A percentile compares a stretch with the other conserved stretches of the same genome.
phyloP scores from a whole-genome alignment of 2,329 filamentous ascomycete species.

The Aspergillus ustus region DNA sequence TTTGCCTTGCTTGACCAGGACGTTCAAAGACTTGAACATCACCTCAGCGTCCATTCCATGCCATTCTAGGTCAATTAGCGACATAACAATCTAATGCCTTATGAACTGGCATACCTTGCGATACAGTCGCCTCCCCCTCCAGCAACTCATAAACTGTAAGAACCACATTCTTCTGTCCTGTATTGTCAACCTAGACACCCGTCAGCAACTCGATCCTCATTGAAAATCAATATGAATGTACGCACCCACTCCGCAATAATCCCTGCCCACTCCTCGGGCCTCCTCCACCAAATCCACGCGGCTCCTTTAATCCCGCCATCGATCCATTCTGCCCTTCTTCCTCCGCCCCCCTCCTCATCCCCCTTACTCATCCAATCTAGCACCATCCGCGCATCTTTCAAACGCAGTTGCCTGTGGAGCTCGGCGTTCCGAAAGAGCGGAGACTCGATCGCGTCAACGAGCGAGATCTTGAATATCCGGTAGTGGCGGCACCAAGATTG shows the following conservation, averaged over 20 bases:
- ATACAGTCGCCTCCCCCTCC: constrained; percentile 79
- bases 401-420: constrained; percentile 51
- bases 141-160: constrained; percentile 90
- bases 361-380: constrained; percentile 60
- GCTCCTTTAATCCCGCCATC: constrained; percentile 55
- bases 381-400: constrained; percentile 58
- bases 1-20: constrained; percentile 87
- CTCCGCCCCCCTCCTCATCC: constrained; percentile 51
- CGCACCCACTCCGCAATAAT: constrained; percentile 72
- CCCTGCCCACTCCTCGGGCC: constrained; percentile 87
- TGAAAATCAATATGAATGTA: neutral
- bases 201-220: neutral
- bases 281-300: constrained; percentile 82
- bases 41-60: constrained; percentile 85
- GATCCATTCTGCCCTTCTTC: constrained; percentile 65
- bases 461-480: constrained; percentile 74
- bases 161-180: constrained; percentile 85
- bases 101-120: constrained; percentile 59
- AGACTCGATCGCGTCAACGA: constrained; percentile 64
- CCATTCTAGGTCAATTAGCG: constrained; percentile 64
- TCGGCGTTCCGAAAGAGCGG: constrained; percentile 60
- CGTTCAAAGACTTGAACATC: constrained; percentile 75
- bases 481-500: constrained; percentile 81
- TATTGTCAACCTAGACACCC: constrained; percentile 66
- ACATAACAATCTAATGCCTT: neutral